Conservation (phyloP, 495 filamentous ascomycete genomes). For the Aspergillus diversus region DNA sequence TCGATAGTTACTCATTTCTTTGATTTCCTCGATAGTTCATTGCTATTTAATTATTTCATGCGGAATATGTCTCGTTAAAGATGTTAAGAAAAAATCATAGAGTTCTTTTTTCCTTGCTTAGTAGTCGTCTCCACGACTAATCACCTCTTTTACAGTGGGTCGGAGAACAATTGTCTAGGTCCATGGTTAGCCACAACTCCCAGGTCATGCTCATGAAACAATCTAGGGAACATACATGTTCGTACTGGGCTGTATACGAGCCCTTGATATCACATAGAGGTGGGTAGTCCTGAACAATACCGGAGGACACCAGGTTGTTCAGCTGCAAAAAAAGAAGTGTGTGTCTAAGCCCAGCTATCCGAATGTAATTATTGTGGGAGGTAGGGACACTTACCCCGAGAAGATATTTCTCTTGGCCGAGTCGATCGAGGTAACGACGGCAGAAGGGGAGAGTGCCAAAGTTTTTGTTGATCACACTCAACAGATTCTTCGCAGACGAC, state of each 20-base stretch:
- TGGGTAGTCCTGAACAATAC: conserved; percentile 88
- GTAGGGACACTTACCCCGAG: conserved; percentile 64
- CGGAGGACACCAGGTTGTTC: conserved; percentile 82
- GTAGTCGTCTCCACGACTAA: conserved; percentile 90
- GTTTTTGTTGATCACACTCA: conserved; percentile 89
- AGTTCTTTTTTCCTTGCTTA: conserved; percentile 36
- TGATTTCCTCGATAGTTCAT: conserved; percentile 3
- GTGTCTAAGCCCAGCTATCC: conserved; percentile 32
- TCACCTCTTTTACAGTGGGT: conserved; percentile 89
- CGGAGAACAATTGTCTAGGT: conserved; percentile 80
- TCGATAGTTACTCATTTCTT: not conserved
- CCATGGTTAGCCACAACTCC: conserved; percentile 28
- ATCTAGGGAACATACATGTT: conserved; percentile 71
- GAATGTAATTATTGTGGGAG: not conserved
- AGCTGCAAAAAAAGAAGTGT: conserved; percentile 51
- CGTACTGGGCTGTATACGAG: conserved; percentile 91
- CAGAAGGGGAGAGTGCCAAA: conserved; percentile 89
- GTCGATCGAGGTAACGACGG: conserved; percentile 79
- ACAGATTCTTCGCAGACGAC: conserved; percentile 76
- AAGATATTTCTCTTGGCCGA: conserved; percentile 88
- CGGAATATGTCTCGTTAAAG: conserved; percentile 11
- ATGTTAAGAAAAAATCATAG: not conserved
- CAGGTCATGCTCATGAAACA: not conserved
- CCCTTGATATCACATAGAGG: conserved; percentile 92
- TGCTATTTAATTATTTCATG: conserved; percentile 19